Evolutionary conservation across 1,284 basidiomycete genomes (phyloP).

Genomic region (Cystobasidium sp.): DNA sequence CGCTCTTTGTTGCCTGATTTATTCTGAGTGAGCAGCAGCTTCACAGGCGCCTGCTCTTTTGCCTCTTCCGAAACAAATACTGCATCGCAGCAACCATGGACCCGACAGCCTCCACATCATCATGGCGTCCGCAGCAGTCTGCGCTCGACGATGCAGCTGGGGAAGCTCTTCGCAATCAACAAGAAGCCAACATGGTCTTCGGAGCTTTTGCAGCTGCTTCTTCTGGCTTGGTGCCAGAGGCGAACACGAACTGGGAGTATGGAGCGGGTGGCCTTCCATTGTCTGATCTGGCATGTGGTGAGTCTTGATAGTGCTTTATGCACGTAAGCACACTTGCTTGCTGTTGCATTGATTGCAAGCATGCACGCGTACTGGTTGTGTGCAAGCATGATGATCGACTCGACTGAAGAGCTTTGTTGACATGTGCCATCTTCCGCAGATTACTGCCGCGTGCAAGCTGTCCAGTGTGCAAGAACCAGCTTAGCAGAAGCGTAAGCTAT

Average conservation of each 20-base stretch:
- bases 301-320: neutral
- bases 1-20: neutral
- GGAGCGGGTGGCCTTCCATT: conserved; percentile 24
- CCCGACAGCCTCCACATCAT: neutral
- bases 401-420: conserved; percentile 8
- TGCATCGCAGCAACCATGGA: conserved; percentile 2
- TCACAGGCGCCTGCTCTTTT: neutral
- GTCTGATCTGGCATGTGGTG: conserved; percentile 36
- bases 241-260: conserved; percentile 32
- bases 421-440: conserved; percentile 22
- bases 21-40: too few relatives aligned
- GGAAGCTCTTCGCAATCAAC: conserved; percentile 33
- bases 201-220: conserved; percentile 39
- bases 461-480: conserved; percentile 3
- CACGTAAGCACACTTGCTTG: neutral
- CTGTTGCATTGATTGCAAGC: neutral
- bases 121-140: conserved; percentile 22
- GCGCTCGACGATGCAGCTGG: conserved; percentile 32
- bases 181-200: conserved; percentile 43
- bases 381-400: conserved; percentile 11
- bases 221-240: conserved; percentile 32
- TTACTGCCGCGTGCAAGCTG: conserved; percentile 30
- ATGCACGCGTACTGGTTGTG: neutral
- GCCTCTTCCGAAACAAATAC: neutral
- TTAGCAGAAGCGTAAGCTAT: conserved; percentile 12